Base-by-base conservation (phyloP, 768 basidiomycete species). In the Hypholoma sublateritium region DNA sequence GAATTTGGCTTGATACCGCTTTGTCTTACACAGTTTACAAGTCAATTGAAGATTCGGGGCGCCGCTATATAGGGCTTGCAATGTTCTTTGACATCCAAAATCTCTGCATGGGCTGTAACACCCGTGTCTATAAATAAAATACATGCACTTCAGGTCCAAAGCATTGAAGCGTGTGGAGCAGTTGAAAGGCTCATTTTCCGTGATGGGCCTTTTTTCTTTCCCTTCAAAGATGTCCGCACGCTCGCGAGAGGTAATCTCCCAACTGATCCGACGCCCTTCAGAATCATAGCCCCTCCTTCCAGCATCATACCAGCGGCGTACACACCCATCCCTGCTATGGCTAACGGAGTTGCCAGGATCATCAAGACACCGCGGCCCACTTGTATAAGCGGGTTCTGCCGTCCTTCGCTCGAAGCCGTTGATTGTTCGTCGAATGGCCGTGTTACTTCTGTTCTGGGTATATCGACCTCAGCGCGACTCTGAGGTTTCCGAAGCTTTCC, bases 201-300 rank as follows among this genome's bases (percentile, higher is more conserved):
- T 22, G 22, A 47, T 11, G 25, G 22, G 46, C 4, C 25, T 5
- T 22, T n/a, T 53, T 17, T 19, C n/a, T 45, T 45, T 12, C 42
- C 43, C 22, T 35, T 53, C 32, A 34, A 19, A 9, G 21, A 5
- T 22, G 19, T 14, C 6, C 50, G 50, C 13, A 51, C 16, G 3
- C 35, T 41, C 19, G 42, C 42, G 9, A 53, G 28, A 14, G 53
- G 53, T 22, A 44, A 34, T 22, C 44, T 43, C 22, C 60, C 57
- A 44, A 55, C 28, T 13, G 60, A 53, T 2, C 60, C 60, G 19
- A 56, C 41, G 0, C 60, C 60, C 34, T 61, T 58, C 28, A 61
- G 45, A 1, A 58, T 49, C 37, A 36, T 53, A 5, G 45, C 51
- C 5, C 17, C 41, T 5, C 60, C 60, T 36, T 61, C 57, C 12